phyloP scores from a whole-genome alignment of 768 basidiomycete genomes.

The Pulveroboletus sp. region DNA sequence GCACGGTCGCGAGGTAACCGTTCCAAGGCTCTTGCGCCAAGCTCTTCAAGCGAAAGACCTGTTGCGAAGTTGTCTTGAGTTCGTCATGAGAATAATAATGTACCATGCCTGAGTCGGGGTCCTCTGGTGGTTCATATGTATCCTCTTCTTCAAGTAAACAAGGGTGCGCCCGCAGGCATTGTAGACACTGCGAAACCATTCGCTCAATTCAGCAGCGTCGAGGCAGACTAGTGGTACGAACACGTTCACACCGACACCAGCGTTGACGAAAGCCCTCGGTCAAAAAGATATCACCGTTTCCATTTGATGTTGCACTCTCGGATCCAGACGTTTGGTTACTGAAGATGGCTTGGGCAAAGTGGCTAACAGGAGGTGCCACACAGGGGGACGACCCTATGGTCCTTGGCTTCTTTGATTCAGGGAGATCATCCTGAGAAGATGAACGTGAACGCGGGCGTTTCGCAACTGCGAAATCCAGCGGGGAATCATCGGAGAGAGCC shows the following conservation, averaged over 20 bases:
- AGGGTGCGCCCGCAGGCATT: slow-evolving; percentile 48
- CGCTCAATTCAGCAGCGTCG: neutral
- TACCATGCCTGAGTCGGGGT: slow-evolving; percentile 73
- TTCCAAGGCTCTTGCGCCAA: slow-evolving; percentile 75
- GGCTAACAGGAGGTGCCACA: slow-evolving; percentile 52
- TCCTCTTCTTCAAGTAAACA: slow-evolving; percentile 78
- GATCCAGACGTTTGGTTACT: slow-evolving; percentile 12
- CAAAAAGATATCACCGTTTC: slow-evolving; percentile 74
- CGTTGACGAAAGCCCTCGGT: slow-evolving; percentile 68
- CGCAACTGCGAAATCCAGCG: slow-evolving; percentile 25
- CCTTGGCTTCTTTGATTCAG: slow-evolving; percentile 43
- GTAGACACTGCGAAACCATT: slow-evolving; percentile 50
- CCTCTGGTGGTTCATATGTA: slow-evolving; percentile 81
- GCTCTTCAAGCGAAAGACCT: slow-evolving; percentile 80
- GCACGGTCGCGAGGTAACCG: slow-evolving; percentile 76
- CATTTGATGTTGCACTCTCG: slow-evolving; percentile 30
- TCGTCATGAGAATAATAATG: neutral
- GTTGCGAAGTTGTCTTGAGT: neutral
- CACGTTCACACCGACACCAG: slow-evolving; percentile 76
- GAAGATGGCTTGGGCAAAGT: slow-evolving; percentile 45
- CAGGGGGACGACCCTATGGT: slow-evolving; percentile 42
- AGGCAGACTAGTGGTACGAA: slow-evolving; percentile 28
- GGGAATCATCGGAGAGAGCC: slow-evolving; percentile 10
- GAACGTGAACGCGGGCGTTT: slow-evolving; percentile 46
- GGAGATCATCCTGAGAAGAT: slow-evolving; percentile 28